These are phyloP conservation scores for Tylopilus rubrobrunneus DNA, from an alignment of 768 basidiomycete species.

Conservation along the genomic window DNA sequence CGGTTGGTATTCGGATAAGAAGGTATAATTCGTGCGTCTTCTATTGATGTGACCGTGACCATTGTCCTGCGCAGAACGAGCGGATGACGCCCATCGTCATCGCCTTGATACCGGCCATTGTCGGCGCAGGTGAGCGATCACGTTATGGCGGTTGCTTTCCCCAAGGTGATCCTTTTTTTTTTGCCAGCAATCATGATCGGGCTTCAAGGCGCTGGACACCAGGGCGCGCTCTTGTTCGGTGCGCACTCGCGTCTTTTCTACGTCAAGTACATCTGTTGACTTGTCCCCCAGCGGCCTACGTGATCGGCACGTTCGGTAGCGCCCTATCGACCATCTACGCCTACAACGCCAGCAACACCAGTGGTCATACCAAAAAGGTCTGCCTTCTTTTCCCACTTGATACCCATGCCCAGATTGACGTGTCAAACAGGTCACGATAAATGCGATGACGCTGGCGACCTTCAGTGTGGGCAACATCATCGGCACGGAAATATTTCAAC, in stretches of 20 bases:
- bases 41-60: neutral
- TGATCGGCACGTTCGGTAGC: conserved; percentile 55
- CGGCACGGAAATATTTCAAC: conserved; percentile 60
- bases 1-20: conserved; percentile 65
- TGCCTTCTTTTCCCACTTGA: neutral
- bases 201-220: conserved; percentile 43
- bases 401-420: neutral
- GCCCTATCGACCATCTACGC: conserved; percentile 59
- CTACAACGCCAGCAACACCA: conserved; percentile 61
- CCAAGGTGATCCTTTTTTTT: neutral
- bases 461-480: conserved; percentile 60
- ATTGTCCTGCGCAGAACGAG: conserved; percentile 38
- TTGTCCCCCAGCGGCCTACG: conserved; percentile 39
- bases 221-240: conserved; percentile 57
- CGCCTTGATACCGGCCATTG: conserved; percentile 54
- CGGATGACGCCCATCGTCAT: conserved; percentile 60
- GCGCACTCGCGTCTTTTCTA: conserved; percentile 1
- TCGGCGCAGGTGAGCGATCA: conserved; percentile 43
- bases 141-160: neutral
- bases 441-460: conserved; percentile 52
- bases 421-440: conserved; percentile 42
- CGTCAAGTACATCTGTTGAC: neutral
- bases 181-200: conserved; percentile 49
- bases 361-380: conserved; percentile 63
- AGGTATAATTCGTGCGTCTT: conserved; percentile 32